Evolutionary conservation across 2,329 filamentous ascomycete genomes (phyloP).

Genomic region (Curvularia eragrostidis): DNA sequence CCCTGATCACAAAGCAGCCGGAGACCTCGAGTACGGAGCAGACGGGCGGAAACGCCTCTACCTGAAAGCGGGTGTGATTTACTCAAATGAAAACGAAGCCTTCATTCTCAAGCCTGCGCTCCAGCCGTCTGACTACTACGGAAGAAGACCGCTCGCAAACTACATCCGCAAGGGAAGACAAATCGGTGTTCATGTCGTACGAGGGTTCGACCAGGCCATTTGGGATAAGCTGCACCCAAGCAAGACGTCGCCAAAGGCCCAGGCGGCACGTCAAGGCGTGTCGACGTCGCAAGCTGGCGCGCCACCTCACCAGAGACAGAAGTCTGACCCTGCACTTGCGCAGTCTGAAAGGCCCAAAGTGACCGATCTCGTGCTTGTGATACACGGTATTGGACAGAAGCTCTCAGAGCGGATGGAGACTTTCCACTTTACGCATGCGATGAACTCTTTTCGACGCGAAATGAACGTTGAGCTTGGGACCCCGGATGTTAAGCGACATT

Average conservation of each 20-base stretch:
- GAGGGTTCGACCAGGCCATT: slow-evolving; percentile 79
- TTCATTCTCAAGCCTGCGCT: slow-evolving; percentile 87
- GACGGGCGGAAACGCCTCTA: slow-evolving; percentile 65
- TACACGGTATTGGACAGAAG: slow-evolving; percentile 97
- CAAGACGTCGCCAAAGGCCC: slow-evolving; percentile 50
- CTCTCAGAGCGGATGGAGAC: slow-evolving; percentile 93
- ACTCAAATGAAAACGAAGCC: slow-evolving; percentile 76
- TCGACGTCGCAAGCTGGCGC: slow-evolving; percentile 54
- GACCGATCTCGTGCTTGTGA: slow-evolving; percentile 86
- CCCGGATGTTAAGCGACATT: slow-evolving; percentile 73
- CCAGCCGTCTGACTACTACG: slow-evolving; percentile 84
- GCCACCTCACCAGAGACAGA: slow-evolving; percentile 49
- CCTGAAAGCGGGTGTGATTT: slow-evolving; percentile 81
- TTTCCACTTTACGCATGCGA: slow-evolving; percentile 95
- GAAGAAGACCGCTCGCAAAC: slow-evolving; percentile 78
- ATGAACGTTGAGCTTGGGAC: slow-evolving; percentile 84
- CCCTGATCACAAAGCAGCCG: slow-evolving; percentile 57
- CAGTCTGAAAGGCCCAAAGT: slow-evolving; percentile 72
- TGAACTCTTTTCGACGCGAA: slow-evolving; percentile 85
- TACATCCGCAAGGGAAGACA: slow-evolving; percentile 80
- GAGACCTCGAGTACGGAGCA: slow-evolving; percentile 51
- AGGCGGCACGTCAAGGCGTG: slow-evolving; percentile 54
- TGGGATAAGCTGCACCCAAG: slow-evolving; percentile 77
- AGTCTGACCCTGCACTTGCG: slow-evolving; percentile 65
- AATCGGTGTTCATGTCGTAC: slow-evolving; percentile 85